phyloP scores from a whole-genome alignment of 306 rosid genomes.

The Chamaecrista fasciculata region DNA sequence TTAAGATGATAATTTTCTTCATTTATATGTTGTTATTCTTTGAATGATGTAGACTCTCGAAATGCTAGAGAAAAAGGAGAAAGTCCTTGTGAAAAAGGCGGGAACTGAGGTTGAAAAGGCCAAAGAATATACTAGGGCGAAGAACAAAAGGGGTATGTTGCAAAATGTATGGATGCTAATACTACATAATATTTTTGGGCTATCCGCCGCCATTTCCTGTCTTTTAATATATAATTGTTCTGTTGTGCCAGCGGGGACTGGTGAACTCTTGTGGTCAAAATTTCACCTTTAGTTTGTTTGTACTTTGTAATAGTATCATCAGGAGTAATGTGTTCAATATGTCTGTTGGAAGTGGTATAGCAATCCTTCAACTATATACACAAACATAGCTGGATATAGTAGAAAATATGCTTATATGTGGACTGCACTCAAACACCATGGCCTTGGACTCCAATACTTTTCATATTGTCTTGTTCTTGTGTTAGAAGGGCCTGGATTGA shows the following conservation, averaged over 20 bases:
- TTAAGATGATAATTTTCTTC: not conserved
- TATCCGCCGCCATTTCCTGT: not conserved
- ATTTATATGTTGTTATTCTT: constrained; percentile 13
- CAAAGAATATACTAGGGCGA: constrained; percentile 75
- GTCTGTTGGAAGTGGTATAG: not conserved
- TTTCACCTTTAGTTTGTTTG: not conserved
- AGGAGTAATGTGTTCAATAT: not conserved
- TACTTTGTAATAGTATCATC: not conserved
- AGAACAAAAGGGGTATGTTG: constrained; percentile 84
- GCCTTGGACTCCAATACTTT: not conserved
- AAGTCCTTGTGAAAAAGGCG: constrained; percentile 77
- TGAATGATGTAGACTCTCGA: constrained; percentile 75
- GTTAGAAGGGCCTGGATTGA: not conserved
- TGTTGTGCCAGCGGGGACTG: not conserved
- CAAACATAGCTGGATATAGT: not conserved
- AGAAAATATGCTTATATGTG: not conserved
- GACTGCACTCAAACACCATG: not conserved
- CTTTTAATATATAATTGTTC: not conserved
- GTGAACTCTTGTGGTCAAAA: constrained; percentile 7
- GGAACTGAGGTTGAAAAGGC: constrained; percentile 84
- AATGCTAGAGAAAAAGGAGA: constrained; percentile 99
- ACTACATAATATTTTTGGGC: not conserved
- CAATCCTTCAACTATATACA: not conserved
- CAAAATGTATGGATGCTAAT: constrained; percentile 17
- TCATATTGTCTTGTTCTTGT: not conserved